phyloP scores from a whole-genome alignment of 2,329 filamentous ascomycete genomes.

The Sarocladiaceae sp. region DNA sequence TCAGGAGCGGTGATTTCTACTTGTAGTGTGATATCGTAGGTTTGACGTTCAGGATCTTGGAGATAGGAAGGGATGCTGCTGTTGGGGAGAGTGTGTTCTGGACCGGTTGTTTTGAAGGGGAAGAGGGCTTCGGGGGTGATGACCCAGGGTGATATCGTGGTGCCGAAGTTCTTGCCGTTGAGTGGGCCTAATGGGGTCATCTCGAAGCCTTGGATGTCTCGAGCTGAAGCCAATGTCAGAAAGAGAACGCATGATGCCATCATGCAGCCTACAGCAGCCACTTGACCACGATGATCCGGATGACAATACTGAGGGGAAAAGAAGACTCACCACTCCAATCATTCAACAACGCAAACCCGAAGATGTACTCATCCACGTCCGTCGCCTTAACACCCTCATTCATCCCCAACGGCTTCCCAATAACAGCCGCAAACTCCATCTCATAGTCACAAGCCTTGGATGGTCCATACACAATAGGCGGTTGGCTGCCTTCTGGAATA shows the following conservation, averaged over 20 bases:
- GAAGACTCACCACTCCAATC: conserved; percentile 44
- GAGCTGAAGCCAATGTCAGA: conserved; percentile 27
- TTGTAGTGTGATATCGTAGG: conserved; percentile 27
- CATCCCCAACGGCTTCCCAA: conserved; percentile 35
- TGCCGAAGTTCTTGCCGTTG: conserved; percentile 57
- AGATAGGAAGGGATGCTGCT: conserved; percentile 21
- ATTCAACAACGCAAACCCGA: conserved; percentile 59
- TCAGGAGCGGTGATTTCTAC: conserved; percentile 21
- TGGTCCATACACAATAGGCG: conserved; percentile 20
- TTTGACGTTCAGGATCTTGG: conserved; percentile 27
- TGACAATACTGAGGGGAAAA: too few relatives aligned
- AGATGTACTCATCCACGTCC: conserved; percentile 55
- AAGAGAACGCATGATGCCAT: conserved; percentile 22
- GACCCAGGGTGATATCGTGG: conserved; percentile 58
- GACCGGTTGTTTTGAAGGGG: conserved; percentile 39
- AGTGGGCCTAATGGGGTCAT: conserved; percentile 59
- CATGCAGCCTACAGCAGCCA: too few relatives aligned
- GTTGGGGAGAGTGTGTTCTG: conserved; percentile 3
- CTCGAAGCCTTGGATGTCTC: conserved; percentile 59
- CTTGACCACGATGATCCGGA: too few relatives aligned
- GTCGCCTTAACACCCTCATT: conserved; percentile 33
- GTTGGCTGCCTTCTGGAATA: neutral
- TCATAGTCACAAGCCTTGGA: conserved; percentile 35
- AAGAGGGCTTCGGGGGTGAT: conserved; percentile 57
- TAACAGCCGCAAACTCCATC: conserved; percentile 39